Conservation (phyloP, 805 yeast genomes). For the Candida broadrunensis region DNA sequence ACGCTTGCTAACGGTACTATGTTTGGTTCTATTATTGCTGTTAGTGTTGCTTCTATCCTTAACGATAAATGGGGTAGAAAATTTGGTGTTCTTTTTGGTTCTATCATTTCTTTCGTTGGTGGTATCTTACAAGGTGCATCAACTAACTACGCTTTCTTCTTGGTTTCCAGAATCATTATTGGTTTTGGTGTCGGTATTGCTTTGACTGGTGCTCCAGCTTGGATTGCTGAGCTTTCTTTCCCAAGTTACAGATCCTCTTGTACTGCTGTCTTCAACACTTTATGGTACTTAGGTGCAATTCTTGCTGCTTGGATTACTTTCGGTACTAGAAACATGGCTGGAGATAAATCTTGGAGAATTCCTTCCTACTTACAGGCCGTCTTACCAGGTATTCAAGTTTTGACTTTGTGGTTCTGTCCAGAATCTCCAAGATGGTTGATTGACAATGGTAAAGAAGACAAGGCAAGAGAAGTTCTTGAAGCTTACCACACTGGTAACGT, state of each 20-base stretch:
- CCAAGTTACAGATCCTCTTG: constrained; percentile 43
- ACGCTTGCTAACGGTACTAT: constrained; percentile 39
- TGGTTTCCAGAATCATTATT: constrained; percentile 44
- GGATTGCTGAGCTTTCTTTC: constrained; percentile 49
- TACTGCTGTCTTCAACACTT: constrained; percentile 47
- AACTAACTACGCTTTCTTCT: constrained; percentile 35
- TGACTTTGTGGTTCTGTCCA: constrained; percentile 38
- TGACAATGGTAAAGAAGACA: constrained; percentile 36
- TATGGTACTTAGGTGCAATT: constrained; percentile 55
- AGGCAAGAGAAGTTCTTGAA: constrained; percentile 41
- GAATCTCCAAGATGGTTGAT: constrained; percentile 49
- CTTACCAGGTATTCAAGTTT: constrained; percentile 41
- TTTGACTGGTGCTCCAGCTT: constrained; percentile 44
- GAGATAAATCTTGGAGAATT: constrained; percentile 49
- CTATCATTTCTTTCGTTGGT: constrained; percentile 25
- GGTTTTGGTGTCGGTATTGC: constrained; percentile 46
- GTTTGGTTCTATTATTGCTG: constrained; percentile 37
- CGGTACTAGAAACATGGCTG: constrained; percentile 35
- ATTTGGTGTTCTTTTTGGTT: constrained; percentile 21
- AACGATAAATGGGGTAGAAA: constrained; percentile 43
- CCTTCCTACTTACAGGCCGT: constrained; percentile 52
- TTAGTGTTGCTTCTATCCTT: constrained; percentile 22
- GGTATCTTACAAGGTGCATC: constrained; percentile 36
- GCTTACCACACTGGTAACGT: constrained; percentile 39
- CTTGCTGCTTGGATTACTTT: constrained; percentile 51